Conservation (phyloP, 176 grass and related monocot species). For the Luzula sylvatica region DNA sequence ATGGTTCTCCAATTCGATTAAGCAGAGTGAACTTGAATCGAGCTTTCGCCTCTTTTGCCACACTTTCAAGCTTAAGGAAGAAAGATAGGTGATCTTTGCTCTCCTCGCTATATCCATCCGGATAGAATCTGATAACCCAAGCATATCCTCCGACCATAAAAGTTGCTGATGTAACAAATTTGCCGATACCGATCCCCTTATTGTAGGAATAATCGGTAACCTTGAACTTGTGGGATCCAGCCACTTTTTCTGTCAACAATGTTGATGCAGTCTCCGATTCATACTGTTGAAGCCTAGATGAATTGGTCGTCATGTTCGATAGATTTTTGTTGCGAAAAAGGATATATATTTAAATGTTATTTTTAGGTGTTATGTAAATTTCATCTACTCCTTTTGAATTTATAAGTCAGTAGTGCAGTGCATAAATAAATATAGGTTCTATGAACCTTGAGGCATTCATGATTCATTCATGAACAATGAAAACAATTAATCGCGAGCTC, state of each 20-base stretch:
- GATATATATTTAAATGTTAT: too few relatives aligned
- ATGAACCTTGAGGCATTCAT: too few relatives aligned
- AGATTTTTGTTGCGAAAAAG: too few relatives aligned
- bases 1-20: background rate
- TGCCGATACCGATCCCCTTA: background rate
- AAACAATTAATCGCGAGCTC: too few relatives aligned
- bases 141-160: slow-evolving; percentile 2
- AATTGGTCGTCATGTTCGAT: too few relatives aligned
- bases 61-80: background rate
- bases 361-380: too few relatives aligned
- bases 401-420: too few relatives aligned
- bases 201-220: background rate
- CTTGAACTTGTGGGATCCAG: background rate
- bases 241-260: background rate
- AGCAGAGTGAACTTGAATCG: background rate
- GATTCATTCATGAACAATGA: too few relatives aligned
- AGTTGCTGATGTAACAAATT: background rate
- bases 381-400: too few relatives aligned
- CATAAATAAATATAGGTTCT: too few relatives aligned
- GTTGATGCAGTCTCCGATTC: background rate
- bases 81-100: background rate
- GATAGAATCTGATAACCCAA: slow-evolving; percentile 5
- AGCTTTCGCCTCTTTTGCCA: background rate
- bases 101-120: background rate
- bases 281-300: too few relatives aligned